These are phyloP conservation scores for Boletus pseudo-olivaceus DNA, from an alignment of 768 basidiomycete genomes.

Conservation along the genomic window DNA sequence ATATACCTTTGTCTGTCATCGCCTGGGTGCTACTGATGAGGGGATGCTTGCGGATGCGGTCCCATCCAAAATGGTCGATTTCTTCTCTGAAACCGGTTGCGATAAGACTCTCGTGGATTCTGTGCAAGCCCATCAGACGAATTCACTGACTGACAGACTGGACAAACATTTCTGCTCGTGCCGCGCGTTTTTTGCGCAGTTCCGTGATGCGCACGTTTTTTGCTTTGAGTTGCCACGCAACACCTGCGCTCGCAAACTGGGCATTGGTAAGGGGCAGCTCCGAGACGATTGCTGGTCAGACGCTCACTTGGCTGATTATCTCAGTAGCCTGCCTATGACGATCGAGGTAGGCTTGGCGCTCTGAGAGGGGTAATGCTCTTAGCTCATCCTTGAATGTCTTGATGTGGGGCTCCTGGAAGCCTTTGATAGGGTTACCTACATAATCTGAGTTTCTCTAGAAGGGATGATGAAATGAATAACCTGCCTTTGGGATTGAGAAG, in stretches of 20 bases:
- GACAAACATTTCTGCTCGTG: constrained; percentile 27
- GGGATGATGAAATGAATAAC: background rate
- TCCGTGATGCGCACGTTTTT: constrained; percentile 18
- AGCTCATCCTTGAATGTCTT: constrained; percentile 16
- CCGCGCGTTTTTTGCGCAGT: constrained; percentile 24
- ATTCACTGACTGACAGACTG: background rate
- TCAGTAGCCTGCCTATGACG: constrained; percentile 9
- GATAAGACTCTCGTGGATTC: constrained; percentile 19
- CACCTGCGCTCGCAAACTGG: constrained; percentile 25
- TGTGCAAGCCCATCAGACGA: constrained; percentile 8
- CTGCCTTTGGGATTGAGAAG: constrained; percentile 25
- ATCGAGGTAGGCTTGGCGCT: constrained; percentile 21
- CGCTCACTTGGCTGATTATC: constrained; percentile 10
- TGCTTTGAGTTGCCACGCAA: constrained; percentile 22
- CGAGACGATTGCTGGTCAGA: background rate
- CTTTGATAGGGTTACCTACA: constrained; percentile 18
- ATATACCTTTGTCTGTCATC: constrained; percentile 22
- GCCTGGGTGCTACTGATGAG: constrained; percentile 25
- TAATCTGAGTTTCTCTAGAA: constrained; percentile 2
- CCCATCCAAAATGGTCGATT: constrained; percentile 30
- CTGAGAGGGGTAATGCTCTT: constrained; percentile 5
- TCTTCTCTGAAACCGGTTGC: constrained; percentile 24
- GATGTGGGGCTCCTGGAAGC: constrained; percentile 20
- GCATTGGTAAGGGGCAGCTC: constrained; percentile 6
- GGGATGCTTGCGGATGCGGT: constrained; percentile 29